Evolutionary conservation across 768 basidiomycete species (phyloP).

Genomic region (Phylloporus scabripes): DNA sequence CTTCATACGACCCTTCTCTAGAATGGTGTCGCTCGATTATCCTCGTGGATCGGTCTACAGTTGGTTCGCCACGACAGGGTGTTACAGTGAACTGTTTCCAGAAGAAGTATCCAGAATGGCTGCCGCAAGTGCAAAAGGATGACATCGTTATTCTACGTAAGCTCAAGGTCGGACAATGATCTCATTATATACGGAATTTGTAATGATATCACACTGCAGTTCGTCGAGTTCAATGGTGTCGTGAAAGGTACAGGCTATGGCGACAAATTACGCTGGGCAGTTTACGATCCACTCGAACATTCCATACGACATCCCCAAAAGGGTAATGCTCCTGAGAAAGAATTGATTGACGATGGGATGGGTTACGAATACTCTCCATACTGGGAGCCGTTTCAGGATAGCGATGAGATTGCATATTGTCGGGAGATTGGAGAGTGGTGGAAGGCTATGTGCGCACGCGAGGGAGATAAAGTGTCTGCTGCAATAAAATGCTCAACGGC

Average conservation of each 20-base stretch:
- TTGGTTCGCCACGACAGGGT: slow-evolving; percentile 18
- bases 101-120: slow-evolving; percentile 40
- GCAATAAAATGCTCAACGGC: slow-evolving; percentile 7
- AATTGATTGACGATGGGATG: slow-evolving; percentile 27
- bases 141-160: slow-evolving; percentile 48
- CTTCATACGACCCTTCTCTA: slow-evolving; percentile 19
- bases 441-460: slow-evolving; percentile 22
- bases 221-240: slow-evolving; percentile 26
- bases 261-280: slow-evolving; percentile 49
- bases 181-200: not conserved
- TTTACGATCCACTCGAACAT: slow-evolving; percentile 40
- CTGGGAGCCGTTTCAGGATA: slow-evolving; percentile 33
- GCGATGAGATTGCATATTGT: slow-evolving; percentile 41
- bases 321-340: slow-evolving; percentile 35
- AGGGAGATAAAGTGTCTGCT: slow-evolving; percentile 17
- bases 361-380: slow-evolving; percentile 43
- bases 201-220: slow-evolving; percentile 22
- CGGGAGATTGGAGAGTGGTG: slow-evolving; percentile 46
- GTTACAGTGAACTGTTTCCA: slow-evolving; percentile 49
- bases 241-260: slow-evolving; percentile 41
- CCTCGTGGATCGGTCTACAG: slow-evolving; percentile 50
- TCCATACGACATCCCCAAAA: slow-evolving; percentile 35
- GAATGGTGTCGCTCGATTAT: slow-evolving; percentile 43
- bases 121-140: slow-evolving; percentile 45
- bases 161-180: slow-evolving; percentile 39